Evolutionary conservation across 306 rosid genomes (phyloP).

Genomic region (Lathyrus aphaca): DNA sequence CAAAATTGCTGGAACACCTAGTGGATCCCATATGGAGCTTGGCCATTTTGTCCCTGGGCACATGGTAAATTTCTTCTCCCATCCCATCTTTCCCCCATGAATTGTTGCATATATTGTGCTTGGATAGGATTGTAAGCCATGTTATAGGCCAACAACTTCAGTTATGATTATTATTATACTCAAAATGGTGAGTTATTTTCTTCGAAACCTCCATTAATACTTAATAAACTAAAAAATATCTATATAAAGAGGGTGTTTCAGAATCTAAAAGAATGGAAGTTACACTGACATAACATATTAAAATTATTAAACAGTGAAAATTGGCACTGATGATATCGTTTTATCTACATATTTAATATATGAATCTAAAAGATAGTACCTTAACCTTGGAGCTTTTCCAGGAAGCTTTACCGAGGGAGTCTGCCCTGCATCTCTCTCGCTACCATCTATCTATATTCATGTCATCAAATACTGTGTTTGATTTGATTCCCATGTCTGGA

Average conservation of each 20-base stretch:
- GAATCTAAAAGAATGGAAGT: constrained; percentile 21
- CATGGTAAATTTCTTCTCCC: constrained; percentile 46
- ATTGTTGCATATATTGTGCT: constrained; percentile 12
- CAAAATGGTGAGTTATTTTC: constrained; percentile 19
- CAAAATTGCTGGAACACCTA: constrained; percentile 40
- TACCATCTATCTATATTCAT: constrained; percentile 56
- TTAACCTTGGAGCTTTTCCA: constrained; percentile 46
- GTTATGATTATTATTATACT: not conserved
- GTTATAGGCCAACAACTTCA: not conserved
- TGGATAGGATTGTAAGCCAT: constrained; percentile 10
- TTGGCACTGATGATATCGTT: too few relatives aligned
- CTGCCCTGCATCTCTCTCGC: constrained; percentile 56
- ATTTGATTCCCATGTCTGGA: constrained; percentile 73
- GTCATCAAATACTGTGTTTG: constrained; percentile 58
- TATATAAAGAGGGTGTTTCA: not conserved
- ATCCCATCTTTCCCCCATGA: constrained; percentile 1
- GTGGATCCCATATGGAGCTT: constrained; percentile 67
- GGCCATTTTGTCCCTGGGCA: constrained; percentile 49
- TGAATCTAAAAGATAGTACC: constrained; percentile 35
- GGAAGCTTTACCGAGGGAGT: constrained; percentile 55
- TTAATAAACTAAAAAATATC: not conserved
- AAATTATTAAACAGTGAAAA: not conserved
- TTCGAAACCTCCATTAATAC: constrained; percentile 15
- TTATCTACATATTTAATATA: too few relatives aligned
- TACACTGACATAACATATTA: not conserved